Percentiles rank a stretch among this genome's conserved stretches.
Evolutionary conservation across 83 land plant genomes (phyloP).

Genomic region (Diphasiastrum complanatum): DNA sequence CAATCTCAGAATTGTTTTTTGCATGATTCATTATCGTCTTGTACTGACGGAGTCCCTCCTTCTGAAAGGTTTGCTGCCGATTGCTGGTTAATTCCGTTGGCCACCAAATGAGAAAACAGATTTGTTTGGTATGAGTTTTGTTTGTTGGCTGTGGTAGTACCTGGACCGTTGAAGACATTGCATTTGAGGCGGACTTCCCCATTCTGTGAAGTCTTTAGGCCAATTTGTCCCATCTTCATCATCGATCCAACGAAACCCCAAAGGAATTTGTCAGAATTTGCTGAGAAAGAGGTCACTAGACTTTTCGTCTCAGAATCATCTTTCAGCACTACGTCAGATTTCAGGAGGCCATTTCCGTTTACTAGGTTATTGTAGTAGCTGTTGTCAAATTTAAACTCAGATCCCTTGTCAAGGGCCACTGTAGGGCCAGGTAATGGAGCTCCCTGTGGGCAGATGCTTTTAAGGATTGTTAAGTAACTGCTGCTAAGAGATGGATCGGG

Average conservation of each 20-base stretch:
- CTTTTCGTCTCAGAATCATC: background rate
- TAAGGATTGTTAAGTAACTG: background rate
- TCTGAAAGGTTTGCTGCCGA: too few species aligned
- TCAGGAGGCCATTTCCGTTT: background rate
- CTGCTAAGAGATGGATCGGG: background rate
- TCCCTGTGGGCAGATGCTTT: background rate
- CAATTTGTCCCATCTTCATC: slow-evolving; percentile 1
- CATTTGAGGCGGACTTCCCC: slow-evolving; percentile 8
- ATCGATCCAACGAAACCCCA: background rate
- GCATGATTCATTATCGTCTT: too few species aligned
- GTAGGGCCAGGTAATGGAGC: background rate
- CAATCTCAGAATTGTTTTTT: too few species aligned
- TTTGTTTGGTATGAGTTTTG: too few species aligned
- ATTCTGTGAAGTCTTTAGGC: background rate
- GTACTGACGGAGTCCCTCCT: too few species aligned
- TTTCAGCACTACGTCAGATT: background rate
- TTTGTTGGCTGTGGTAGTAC: too few species aligned
- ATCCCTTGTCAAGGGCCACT: background rate
- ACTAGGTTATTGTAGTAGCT: slow-evolving; percentile 1
- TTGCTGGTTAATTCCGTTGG: too few species aligned
- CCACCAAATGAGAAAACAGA: too few species aligned
- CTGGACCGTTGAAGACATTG: background rate
- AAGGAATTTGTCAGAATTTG: background rate
- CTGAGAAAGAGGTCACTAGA: background rate
- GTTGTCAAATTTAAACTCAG: slow-evolving; percentile 10